phyloP scores from a whole-genome alignment of 805 yeast genomes.

The Scheffersomyces amazonensis region DNA sequence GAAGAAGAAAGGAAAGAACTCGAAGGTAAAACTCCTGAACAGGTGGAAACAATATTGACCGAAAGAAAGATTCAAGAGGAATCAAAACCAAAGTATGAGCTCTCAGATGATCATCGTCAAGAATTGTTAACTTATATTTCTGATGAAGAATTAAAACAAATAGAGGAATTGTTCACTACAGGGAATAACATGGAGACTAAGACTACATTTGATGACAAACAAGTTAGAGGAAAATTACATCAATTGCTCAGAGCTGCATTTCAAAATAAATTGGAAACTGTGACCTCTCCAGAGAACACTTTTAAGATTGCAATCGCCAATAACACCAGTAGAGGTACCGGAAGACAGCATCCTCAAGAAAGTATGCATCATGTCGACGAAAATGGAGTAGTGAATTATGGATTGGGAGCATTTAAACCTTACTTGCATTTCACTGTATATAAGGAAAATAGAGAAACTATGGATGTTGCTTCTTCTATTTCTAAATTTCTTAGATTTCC shows the following conservation, averaged over 20 bases:
- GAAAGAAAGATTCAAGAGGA: constrained; percentile 19
- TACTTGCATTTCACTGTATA: constrained; percentile 76
- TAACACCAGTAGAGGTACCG: constrained; percentile 27
- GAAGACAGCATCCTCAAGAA: constrained; percentile 34
- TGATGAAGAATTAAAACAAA: constrained; percentile 52
- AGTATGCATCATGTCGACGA: constrained; percentile 39
- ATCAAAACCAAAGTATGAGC: constrained; percentile 32
- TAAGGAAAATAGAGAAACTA: constrained; percentile 95
- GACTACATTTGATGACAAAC: constrained; percentile 61
- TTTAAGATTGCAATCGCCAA: constrained; percentile 61
- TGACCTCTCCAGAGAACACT: constrained; percentile 66
- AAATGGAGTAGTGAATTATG: constrained; percentile 60
- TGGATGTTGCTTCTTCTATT: constrained; percentile 84
- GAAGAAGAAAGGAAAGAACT: constrained; percentile 35
- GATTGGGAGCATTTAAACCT: constrained; percentile 68
- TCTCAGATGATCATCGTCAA: constrained; percentile 44
- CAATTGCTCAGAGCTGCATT: constrained; percentile 72
- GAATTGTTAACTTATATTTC: constrained; percentile 57
- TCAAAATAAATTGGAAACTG: constrained; percentile 70
- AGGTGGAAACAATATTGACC: constrained; percentile 23
- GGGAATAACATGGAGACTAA: constrained; percentile 60
- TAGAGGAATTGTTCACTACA: constrained; percentile 52
- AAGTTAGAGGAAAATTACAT: constrained; percentile 75
- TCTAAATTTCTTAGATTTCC: constrained; percentile 73
- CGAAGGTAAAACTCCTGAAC: constrained; percentile 27